Base-by-base conservation (phyloP, 352 stramenopile species). In the Phytophthora pisi region DNA sequence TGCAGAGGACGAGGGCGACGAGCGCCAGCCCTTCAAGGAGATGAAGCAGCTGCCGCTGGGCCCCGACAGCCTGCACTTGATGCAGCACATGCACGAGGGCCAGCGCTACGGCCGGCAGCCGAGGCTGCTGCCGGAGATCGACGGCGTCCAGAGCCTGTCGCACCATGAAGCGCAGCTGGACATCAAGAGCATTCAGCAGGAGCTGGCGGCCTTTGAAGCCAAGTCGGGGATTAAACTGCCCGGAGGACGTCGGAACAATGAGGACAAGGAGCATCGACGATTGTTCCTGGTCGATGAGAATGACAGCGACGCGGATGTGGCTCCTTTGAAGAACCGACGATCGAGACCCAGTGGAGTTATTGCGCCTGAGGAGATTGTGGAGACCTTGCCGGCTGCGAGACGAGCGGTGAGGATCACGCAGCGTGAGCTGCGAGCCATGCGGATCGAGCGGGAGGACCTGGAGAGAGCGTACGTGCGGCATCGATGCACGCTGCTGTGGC, bases 391-490 rank as follows among this genome's bases (percentile, higher is more conserved):
- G 1, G 70, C 73, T 42, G 87, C 79, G 47, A 78, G 84, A 38
- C 85, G 83, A 18, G 84, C 86, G 24, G 83, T 95, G 56, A 82
- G 84, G 15, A 79, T 95, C 42, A 93, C 86, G 47, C 84, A 95
- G 55, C 76, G 84, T 16, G 86, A 95, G 51, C 72, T 93, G 23
- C 56, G 64, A 42, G 79, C 81, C 6, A 78, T 95, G 65, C 88
- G 81, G 54, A 84, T 78, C 61, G 84, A 95, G 60, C 83, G 84
- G 4, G 79, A 92, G 60, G 84, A 95, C 47, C 65, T 95, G n/a
- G 86, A 95, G 63, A 71, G 84, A 24, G 63, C 82, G 42, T 95
- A 86, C 59, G 85, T 92, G 70, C 81, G 79, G 5, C 74, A 90
- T 66, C 86, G 86, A 11, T 77, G 62, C 59, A 89, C 78, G 15